Conservation (phyloP, 495 filamentous ascomycete genomes). For the Thozetella sp. region DNA sequence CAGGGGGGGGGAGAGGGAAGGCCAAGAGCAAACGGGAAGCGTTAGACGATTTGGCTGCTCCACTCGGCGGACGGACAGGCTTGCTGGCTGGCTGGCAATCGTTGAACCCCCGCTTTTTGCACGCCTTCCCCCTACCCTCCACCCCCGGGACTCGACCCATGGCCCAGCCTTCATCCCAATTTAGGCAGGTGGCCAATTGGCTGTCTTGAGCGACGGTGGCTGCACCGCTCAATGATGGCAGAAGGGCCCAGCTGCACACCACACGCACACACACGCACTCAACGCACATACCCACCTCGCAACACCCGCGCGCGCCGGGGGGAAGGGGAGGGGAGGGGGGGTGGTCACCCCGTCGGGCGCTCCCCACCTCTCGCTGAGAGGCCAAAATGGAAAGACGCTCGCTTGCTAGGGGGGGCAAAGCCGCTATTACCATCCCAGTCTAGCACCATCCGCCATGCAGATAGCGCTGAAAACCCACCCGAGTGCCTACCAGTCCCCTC, state of each 20-base stretch:
- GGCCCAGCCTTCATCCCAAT: slow-evolving; percentile 32
- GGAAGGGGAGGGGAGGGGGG: no score
- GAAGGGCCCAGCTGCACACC: slow-evolving; percentile 12
- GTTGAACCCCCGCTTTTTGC: not conserved
- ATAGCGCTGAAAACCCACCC: slow-evolving; percentile 2
- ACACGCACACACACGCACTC: slow-evolving; percentile 4
- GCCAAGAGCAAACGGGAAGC: no score
- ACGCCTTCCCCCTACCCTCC: slow-evolving; percentile 1
- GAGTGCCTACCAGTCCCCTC: not conserved
- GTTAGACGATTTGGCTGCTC: no score
- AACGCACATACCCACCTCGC: no score
- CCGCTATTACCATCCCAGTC: slow-evolving; percentile 1
- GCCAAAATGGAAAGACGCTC: not conserved
- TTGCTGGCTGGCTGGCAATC: no score
- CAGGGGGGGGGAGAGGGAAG: no score
- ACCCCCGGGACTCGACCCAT: not conserved
- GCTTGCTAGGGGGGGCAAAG: not conserved
- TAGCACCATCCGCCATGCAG: slow-evolving; percentile 1
- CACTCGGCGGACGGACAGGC: no score
- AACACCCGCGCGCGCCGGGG: no score
- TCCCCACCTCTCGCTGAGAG: no score
- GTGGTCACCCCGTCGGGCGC: no score
- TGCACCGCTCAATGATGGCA: slow-evolving; percentile 23
- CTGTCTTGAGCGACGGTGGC: slow-evolving; percentile 10
- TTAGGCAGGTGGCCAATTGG: slow-evolving; percentile 35